Percentiles rank a stretch among this genome's conserved stretches.
Conservation (phyloP, 768 basidiomycete species). For the Mrakia hoshinonis region DNA sequence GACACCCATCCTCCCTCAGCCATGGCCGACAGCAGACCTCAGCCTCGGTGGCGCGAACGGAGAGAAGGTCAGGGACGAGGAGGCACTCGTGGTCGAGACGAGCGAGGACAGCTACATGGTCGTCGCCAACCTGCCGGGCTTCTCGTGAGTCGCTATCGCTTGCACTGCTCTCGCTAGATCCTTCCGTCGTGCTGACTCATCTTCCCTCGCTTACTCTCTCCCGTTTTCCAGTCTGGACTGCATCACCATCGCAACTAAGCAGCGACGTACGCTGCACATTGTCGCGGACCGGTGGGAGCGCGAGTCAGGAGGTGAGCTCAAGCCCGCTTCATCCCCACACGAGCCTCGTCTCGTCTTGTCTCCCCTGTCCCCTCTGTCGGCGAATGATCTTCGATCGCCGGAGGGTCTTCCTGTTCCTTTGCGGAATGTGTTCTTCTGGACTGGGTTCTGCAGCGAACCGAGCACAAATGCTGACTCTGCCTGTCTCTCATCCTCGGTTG, state of each 20-base stretch:
- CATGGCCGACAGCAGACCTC: slow-evolving; percentile 23
- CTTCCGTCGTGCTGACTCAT: neutral
- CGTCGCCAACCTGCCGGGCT: slow-evolving; percentile 25
- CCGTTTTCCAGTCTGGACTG: slow-evolving; percentile 18
- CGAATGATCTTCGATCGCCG: too few relatives aligned
- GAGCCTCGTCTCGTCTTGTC: neutral
- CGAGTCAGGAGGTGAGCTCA: slow-evolving; percentile 1
- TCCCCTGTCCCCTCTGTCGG: neutral
- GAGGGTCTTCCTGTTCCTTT: too few relatives aligned
- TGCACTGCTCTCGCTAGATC: too few relatives aligned
- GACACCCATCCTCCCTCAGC: slow-evolving; percentile 17
- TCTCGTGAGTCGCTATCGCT: slow-evolving; percentile 22
- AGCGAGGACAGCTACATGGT: slow-evolving; percentile 24
- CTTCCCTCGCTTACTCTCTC: neutral
- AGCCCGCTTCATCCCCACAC: neutral
- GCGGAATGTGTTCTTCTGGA: too few relatives aligned
- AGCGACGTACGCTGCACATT: slow-evolving; percentile 25
- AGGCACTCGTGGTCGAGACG: slow-evolving; percentile 18
- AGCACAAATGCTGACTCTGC: neutral
- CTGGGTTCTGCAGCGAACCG: too few relatives aligned
- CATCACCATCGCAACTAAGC: slow-evolving; percentile 29
- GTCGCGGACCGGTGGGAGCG: slow-evolving; percentile 29
- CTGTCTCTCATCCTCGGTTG: neutral
- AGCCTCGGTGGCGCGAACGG: neutral
- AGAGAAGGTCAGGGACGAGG: slow-evolving; percentile 11